Evolutionary conservation across 116 monocot genomes (phyloP).

Genomic region (Papilionanthe hybrid): DNA sequence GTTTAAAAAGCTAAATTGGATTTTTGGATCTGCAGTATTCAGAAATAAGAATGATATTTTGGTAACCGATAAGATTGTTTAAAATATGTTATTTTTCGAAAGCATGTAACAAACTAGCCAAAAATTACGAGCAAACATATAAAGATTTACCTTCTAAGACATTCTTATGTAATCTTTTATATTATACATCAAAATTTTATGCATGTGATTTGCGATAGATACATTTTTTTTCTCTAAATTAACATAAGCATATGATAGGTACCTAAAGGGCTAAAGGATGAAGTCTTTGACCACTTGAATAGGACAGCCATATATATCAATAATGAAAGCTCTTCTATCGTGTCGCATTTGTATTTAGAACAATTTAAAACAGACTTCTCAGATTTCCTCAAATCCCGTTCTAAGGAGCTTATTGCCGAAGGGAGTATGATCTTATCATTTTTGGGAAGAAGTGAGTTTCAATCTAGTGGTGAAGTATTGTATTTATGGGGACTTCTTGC

Average conservation of each 20-base stretch:
- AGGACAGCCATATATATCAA: conserved; percentile 23
- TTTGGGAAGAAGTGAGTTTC: conserved; percentile 9
- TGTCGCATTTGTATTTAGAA: conserved; percentile 8
- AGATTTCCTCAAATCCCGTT: conserved; percentile 20
- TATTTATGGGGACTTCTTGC: conserved; percentile 2
- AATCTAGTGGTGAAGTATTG: not conserved
- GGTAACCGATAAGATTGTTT: no score
- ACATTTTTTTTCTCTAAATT: no score
- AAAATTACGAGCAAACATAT: no score
- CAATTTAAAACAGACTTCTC: conserved; percentile 27
- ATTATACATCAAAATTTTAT: no score
- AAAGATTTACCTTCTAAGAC: no score
- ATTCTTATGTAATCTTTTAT: no score
- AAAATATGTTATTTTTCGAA: no score
- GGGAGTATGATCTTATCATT: conserved; percentile 28
- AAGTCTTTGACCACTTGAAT: conserved; percentile 4
- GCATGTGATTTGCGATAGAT: no score
- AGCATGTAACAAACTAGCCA: no score
- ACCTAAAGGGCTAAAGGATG: conserved; percentile 16
- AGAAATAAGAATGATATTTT: no score
- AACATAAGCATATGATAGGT: conserved; percentile 8
- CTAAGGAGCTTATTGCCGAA: conserved; percentile 13
- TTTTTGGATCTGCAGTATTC: no score
- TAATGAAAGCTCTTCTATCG: conserved; percentile 4
- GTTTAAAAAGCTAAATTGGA: no score